Percentiles rank a stretch among this genome's conserved stretches.
These are phyloP conservation scores for Leptodermis oblonga DNA, from an alignment of 257 asterid genomes.

Conservation along the genomic window DNA sequence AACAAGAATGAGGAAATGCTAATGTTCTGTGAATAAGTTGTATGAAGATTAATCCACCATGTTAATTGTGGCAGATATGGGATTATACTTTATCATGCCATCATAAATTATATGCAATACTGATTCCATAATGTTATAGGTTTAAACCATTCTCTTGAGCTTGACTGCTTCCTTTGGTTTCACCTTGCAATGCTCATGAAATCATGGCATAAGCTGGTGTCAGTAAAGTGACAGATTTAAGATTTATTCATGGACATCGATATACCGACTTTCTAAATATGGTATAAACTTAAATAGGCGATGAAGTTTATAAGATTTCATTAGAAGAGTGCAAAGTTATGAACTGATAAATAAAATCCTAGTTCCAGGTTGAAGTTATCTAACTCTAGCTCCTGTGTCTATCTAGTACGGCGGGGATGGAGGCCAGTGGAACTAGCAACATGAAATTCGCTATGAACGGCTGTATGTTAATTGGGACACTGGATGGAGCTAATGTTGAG, in stretches of 20 bases:
- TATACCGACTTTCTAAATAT: not conserved
- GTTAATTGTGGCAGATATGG: not conserved
- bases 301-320: not conserved
- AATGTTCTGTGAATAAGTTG: not conserved
- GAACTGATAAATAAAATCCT: constrained; percentile 3
- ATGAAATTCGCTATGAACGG: constrained; percentile 91
- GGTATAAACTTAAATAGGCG: not conserved
- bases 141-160: not conserved
- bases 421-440: constrained; percentile 95
- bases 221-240: not conserved
- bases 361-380: constrained; percentile 12
- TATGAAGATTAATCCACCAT: not conserved
- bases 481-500: constrained; percentile 91
- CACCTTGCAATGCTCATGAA: not conserved
- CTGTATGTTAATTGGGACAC: constrained; percentile 73
- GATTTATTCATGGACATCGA: not conserved
- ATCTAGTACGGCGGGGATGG: constrained; percentile 86
- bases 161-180: not conserved
- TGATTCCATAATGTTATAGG: not conserved
- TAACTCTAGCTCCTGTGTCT: constrained; percentile 19
- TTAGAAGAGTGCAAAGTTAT: not conserved
- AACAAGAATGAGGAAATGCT: not conserved
- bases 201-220: not conserved
- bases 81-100: not conserved
- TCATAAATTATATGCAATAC: not conserved